A percentile compares a stretch with the other conserved stretches of the same genome.
These are phyloP conservation scores for Angomonas deanei DNA, from an alignment of 208 protist species.

Conservation along the genomic window DNA sequence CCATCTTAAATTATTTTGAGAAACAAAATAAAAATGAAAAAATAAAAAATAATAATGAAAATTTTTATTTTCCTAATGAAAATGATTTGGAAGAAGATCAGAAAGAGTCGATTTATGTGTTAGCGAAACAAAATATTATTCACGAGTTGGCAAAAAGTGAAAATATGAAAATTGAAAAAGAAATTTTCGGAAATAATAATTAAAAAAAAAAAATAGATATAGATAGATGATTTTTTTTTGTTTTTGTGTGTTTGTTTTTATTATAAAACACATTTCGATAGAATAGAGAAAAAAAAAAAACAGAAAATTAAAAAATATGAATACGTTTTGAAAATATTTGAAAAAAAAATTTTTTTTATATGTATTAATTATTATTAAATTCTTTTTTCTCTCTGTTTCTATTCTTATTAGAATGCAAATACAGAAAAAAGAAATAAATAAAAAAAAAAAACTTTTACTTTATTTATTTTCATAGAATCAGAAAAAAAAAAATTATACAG, in stretches of 20 bases:
- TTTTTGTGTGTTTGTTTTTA: too few species aligned
- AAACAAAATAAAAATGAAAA: too few species aligned
- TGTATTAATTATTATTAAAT: not conserved
- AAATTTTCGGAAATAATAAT: not conserved
- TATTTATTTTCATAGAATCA: slow-evolving; percentile 4
- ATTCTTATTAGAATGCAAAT: not conserved
- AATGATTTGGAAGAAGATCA: not conserved
- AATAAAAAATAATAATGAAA: slow-evolving; percentile 3
- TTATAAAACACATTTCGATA: too few species aligned
- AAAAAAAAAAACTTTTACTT: not conserved
- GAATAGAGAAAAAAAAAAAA: slow-evolving; percentile 1
- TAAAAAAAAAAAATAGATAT: not conserved
- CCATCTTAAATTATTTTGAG: too few species aligned
- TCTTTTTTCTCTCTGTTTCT: not conserved
- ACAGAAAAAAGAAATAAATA: slow-evolving; percentile 1
- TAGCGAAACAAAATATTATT: slow-evolving; percentile 5
- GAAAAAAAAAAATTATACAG: not conserved
- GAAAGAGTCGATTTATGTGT: not conserved
- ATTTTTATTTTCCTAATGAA: too few species aligned
- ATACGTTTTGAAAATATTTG: not conserved
- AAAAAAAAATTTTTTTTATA: not conserved
- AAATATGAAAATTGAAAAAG: not conserved
- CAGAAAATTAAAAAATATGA: not conserved
- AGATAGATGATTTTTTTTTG: too few species aligned
- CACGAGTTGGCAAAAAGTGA: not conserved